These are phyloP conservation scores for Clitocybe nebularis DNA, from an alignment of 1,284 basidiomycete species.

Conservation along the genomic window DNA sequence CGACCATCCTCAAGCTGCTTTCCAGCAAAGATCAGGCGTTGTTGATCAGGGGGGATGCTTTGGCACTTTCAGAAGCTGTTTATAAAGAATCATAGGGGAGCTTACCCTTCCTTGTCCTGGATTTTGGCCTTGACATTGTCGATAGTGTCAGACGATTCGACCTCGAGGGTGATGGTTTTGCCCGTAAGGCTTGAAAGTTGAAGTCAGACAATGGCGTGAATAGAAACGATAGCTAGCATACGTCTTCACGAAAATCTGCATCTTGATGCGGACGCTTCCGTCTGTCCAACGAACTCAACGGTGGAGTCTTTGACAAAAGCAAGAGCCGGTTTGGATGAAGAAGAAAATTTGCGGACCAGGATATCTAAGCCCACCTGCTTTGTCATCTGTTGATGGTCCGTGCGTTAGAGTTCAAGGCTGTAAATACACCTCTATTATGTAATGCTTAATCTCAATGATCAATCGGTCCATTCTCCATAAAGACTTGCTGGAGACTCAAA, in stretches of 20 bases:
- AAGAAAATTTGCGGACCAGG: conserved; percentile 4
- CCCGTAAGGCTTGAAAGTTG: conserved; percentile 79
- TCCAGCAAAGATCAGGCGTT: conserved; percentile 96
- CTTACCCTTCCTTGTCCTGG: conserved; percentile 92
- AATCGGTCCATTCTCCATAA: no score
- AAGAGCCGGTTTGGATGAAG: conserved; percentile 36
- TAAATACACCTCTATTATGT: no score
- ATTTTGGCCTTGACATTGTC: conserved; percentile 98
- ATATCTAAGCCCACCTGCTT: conserved; percentile 21
- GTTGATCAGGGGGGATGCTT: conserved; percentile 93
- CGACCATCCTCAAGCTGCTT: conserved; percentile 97
- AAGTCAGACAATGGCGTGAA: conserved; percentile 8
- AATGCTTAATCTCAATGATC: no score
- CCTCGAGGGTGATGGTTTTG: conserved; percentile 98
- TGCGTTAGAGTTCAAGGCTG: conserved; percentile 30
- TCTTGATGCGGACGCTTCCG: conserved; percentile 61
- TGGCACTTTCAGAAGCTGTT: conserved; percentile 2
- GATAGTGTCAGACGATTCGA: conserved; percentile 95
- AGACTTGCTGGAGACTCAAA: no score
- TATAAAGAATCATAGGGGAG: conserved; percentile 9
- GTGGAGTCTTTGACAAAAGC: conserved; percentile 86
- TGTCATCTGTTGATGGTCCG: conserved; percentile 39
- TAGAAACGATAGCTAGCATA: conserved; percentile 33
- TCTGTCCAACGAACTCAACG: conserved; percentile 82
- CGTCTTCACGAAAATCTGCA: conserved; percentile 98